Percentiles rank a stretch among this genome's conserved stretches.
phyloP scores from a whole-genome alignment of 805 yeast species.

The Candida vartiovaarae region DNA sequence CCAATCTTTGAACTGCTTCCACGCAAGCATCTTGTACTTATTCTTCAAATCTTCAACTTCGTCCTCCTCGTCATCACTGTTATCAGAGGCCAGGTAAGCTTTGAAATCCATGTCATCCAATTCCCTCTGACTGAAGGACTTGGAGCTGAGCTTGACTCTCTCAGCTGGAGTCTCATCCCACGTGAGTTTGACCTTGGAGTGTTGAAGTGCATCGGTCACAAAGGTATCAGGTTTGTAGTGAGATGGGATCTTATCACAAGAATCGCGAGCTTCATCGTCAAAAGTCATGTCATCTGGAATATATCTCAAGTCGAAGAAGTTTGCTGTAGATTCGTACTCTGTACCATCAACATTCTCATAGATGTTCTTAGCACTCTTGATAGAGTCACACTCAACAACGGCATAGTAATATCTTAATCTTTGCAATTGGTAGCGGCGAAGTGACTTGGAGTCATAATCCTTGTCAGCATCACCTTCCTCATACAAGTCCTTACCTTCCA shows the following conservation, averaged over 20 bases:
- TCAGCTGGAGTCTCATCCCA: constrained; percentile 99
- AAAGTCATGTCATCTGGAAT: constrained; percentile 92
- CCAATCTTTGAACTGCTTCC: constrained; percentile 34
- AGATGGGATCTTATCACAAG: constrained; percentile 63
- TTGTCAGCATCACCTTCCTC: constrained; percentile 76
- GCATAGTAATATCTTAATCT: constrained; percentile 92
- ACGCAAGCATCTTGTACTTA: constrained; percentile 56
- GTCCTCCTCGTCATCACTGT: constrained; percentile 45
- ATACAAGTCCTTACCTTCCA: constrained; percentile 63
- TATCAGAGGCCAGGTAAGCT: constrained; percentile 82
- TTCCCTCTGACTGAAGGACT: constrained; percentile 83
- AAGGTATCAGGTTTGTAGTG: constrained; percentile 74
- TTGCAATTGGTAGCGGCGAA: constrained; percentile 88
- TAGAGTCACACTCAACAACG: constrained; percentile 72
- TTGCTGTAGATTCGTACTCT: constrained; percentile 93
- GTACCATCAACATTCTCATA: constrained; percentile 90
- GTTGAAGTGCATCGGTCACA: constrained; percentile 93
- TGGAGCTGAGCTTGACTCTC: constrained; percentile 65
- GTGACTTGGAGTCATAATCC: constrained; percentile 77
- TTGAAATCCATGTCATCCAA: constrained; percentile 85
- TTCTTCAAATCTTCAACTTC: constrained; percentile 33
- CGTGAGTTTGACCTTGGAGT: constrained; percentile 90
- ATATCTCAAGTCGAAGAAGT: constrained; percentile 85
- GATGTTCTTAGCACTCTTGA: constrained; percentile 62
- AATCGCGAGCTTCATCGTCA: constrained; percentile 68